These are phyloP conservation scores for Ganoderma lucidum DNA, from an alignment of 1,284 basidiomycete species.

Conservation along the genomic window DNA sequence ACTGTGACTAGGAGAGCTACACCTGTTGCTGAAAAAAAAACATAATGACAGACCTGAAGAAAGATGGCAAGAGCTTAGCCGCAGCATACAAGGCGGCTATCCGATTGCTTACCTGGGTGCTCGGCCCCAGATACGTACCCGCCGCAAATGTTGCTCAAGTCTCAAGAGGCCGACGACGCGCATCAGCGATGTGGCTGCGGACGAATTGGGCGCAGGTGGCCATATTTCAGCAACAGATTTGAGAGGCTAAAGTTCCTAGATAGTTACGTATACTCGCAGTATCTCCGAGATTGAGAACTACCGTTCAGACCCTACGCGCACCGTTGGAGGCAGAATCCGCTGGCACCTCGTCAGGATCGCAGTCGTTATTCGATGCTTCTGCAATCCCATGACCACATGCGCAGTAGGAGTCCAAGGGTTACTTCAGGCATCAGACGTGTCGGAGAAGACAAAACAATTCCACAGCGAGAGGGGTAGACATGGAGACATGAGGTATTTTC, in stretches of 20 bases:
- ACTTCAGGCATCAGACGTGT: not conserved
- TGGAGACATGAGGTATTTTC: conserved; percentile 3
- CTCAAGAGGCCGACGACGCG: conserved; percentile 11
- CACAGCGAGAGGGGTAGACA: not conserved
- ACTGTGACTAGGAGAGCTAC: not conserved
- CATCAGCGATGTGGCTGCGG: conserved; percentile 14
- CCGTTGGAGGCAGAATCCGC: not conserved
- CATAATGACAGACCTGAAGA: not conserved
- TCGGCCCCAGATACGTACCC: not conserved
- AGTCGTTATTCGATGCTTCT: not conserved
- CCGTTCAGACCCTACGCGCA: not conserved
- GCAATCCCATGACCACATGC: not conserved
- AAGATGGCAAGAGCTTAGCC: not conserved
- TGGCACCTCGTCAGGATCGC: not conserved
- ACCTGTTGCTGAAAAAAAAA: not conserved
- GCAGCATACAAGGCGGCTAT: not conserved
- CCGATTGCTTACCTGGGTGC: not conserved
- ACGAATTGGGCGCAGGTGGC: not conserved
- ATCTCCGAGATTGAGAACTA: not conserved
- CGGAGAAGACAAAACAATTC: not conserved
- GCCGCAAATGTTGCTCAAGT: not conserved
- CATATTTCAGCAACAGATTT: not conserved
- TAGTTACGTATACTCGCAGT: not conserved
- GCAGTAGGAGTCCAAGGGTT: not conserved
- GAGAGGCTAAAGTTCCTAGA: not conserved